Conservation (phyloP, 163 green algal species). For the Chlamydomonas reinhardtii region DNA sequence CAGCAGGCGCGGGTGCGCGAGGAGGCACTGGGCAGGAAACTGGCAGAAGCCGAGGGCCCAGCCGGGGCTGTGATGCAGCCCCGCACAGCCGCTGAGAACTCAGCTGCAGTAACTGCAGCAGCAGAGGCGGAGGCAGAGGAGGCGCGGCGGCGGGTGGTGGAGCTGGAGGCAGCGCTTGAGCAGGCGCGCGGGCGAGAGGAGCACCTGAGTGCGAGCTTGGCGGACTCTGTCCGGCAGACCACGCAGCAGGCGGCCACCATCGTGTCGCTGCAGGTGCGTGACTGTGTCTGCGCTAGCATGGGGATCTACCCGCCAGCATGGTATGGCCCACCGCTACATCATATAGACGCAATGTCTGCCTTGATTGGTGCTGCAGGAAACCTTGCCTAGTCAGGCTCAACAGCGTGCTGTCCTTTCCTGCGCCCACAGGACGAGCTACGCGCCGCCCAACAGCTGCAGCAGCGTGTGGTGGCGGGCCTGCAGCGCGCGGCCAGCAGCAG, state of each 20-base stretch:
- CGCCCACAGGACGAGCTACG: slow-evolving; percentile 6
- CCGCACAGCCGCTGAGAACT: too few relatives aligned
- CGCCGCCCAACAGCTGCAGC: neutral
- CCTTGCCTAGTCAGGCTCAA: too few relatives aligned
- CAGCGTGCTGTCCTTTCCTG: neutral
- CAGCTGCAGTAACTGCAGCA: too few relatives aligned
- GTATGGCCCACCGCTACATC: neutral
- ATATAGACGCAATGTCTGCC: neutral
- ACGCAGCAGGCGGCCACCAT: slow-evolving; percentile 20
- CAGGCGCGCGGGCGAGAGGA: neutral
- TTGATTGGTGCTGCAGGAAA: too few relatives aligned
- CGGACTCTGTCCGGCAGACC: neutral
- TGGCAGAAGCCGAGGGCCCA: too few relatives aligned
- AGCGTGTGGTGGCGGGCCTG: slow-evolving; percentile 8
- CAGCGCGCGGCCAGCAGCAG: neutral
- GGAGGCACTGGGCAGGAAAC: too few relatives aligned
- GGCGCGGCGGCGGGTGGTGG: neutral
- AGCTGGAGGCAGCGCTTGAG: slow-evolving; percentile 3
- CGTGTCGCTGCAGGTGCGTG: neutral
- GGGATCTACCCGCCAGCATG: neutral
- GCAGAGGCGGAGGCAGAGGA: neutral
- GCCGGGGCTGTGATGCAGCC: too few relatives aligned
- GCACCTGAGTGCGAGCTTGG: neutral
- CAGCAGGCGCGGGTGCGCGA: neutral
- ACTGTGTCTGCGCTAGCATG: neutral